Conservation (phyloP, 352 stramenopile species). For the Globisporangium parvum region DNA sequence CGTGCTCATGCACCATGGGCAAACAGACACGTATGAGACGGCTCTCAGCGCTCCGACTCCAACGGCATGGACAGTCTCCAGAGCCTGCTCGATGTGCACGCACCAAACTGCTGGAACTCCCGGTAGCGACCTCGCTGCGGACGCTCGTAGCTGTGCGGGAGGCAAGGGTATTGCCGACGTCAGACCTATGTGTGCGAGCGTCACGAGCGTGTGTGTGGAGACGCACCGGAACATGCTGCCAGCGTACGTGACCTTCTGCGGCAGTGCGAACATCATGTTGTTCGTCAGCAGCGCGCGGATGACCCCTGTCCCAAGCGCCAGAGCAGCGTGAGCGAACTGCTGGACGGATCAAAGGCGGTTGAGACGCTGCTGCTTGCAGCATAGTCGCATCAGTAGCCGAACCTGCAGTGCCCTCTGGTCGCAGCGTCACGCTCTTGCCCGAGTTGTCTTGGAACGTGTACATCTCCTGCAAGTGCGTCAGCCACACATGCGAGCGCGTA, state of each 20-base stretch:
- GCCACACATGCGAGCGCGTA: not conserved
- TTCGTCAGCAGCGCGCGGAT: slow-evolving; percentile 76
- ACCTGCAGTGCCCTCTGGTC: slow-evolving; percentile 80
- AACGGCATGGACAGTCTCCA: no score
- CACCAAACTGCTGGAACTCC: slow-evolving; percentile 87
- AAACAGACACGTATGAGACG: not conserved
- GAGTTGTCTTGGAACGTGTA: slow-evolving; percentile 88
- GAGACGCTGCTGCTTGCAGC: no score
- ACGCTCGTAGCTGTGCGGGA: slow-evolving; percentile 63
- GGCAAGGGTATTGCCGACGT: no score
- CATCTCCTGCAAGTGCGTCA: slow-evolving; percentile 61
- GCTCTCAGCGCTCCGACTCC: no score
- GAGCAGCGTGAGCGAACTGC: no score
- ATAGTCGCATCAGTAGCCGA: not conserved
- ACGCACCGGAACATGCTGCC: slow-evolving; percentile 85
- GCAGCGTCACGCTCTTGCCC: slow-evolving; percentile 78
- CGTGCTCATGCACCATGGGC: slow-evolving; percentile 5
- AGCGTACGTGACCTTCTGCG: slow-evolving; percentile 79
- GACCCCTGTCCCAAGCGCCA: slow-evolving; percentile 31
- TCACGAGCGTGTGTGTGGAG: no score
- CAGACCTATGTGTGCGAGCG: no score
- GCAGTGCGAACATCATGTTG: slow-evolving; percentile 62
- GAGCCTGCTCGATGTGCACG: no score
- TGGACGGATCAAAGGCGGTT: no score
- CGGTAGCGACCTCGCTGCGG: slow-evolving; percentile 81